These are phyloP conservation scores for Trypanosoma congolense DNA, from an alignment of 208 protist species.

Conservation along the genomic window DNA sequence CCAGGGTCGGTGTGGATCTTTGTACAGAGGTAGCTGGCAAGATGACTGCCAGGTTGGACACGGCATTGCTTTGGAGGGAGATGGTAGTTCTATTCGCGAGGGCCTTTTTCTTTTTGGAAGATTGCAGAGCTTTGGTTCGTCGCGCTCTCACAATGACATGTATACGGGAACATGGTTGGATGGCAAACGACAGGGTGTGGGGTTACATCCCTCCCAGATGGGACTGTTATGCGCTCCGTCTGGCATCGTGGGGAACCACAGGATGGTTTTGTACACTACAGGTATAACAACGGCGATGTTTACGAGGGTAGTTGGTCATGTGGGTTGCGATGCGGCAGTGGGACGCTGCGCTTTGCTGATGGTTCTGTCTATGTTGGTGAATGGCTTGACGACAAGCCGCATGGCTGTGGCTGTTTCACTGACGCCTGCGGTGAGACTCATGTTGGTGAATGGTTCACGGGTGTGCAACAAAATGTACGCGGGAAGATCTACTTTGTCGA, in stretches of 20 bases:
- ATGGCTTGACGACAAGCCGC: constrained; percentile 58
- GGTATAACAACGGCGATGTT: constrained; percentile 35
- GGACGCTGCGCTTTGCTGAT: constrained; percentile 60
- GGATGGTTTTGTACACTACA: constrained; percentile 61
- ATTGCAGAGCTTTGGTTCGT: constrained; percentile 47
- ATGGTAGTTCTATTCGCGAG: constrained; percentile 49
- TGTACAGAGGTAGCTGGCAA: constrained; percentile 77
- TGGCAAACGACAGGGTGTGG: constrained; percentile 73
- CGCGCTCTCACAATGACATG: constrained; percentile 25
- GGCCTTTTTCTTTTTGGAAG: constrained; percentile 74
- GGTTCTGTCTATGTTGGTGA: constrained; percentile 80
- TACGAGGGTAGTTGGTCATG: constrained; percentile 82
- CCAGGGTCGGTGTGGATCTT: constrained; percentile 46
- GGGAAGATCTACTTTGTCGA: constrained; percentile 50
- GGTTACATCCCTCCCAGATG: constrained; percentile 69
- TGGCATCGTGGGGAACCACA: constrained; percentile 71
- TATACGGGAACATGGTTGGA: constrained; percentile 85
- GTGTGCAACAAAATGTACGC: constrained; percentile 43
- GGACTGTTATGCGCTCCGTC: constrained; percentile 62
- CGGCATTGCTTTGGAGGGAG: constrained; percentile 55
- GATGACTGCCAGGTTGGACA: constrained; percentile 52
- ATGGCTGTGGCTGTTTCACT: constrained; percentile 68
- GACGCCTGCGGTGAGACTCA: constrained; percentile 54
- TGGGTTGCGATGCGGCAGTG: constrained; percentile 53
- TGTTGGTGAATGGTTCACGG: constrained; percentile 59